phyloP scores from a whole-genome alignment of 768 basidiomycete genomes.

The Lactifluus echinatus region DNA sequence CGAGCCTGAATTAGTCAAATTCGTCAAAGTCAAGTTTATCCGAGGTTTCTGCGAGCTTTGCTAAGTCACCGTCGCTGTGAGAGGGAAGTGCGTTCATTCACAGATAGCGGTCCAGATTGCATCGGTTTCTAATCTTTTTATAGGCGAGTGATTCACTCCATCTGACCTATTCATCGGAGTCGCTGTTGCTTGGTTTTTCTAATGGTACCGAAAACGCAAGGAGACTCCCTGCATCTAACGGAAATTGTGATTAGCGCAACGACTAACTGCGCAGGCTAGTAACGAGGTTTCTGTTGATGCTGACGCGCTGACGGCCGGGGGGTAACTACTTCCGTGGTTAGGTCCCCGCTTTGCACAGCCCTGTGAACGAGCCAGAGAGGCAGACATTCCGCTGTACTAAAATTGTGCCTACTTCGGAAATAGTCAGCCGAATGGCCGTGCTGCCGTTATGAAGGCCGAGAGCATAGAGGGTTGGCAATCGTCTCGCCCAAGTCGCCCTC shows the following conservation, averaged over 20 bases:
- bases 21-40: not conserved
- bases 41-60: not conserved
- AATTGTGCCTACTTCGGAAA: not conserved
- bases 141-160: not conserved
- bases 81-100: not conserved
- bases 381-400: no score
- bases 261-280: not conserved
- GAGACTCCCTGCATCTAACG: not conserved
- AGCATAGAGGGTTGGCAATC: not conserved
- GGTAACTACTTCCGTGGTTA: not conserved
- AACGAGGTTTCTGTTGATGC: not conserved
- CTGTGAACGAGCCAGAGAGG: no score
- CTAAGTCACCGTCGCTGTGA: not conserved
- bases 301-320: not conserved
- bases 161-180: no score
- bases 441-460: not conserved
- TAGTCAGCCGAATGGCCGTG: not conserved
- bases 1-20: not conserved
- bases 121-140: not conserved
- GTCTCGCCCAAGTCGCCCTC: no score
- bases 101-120: not conserved
- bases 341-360: not conserved
- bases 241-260: no score
- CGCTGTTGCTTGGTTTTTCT: not conserved
- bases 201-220: not conserved